These are phyloP conservation scores for Neurospora sp. DNA, from an alignment of 495 filamentous ascomycete genomes.

Conservation along the genomic window DNA sequence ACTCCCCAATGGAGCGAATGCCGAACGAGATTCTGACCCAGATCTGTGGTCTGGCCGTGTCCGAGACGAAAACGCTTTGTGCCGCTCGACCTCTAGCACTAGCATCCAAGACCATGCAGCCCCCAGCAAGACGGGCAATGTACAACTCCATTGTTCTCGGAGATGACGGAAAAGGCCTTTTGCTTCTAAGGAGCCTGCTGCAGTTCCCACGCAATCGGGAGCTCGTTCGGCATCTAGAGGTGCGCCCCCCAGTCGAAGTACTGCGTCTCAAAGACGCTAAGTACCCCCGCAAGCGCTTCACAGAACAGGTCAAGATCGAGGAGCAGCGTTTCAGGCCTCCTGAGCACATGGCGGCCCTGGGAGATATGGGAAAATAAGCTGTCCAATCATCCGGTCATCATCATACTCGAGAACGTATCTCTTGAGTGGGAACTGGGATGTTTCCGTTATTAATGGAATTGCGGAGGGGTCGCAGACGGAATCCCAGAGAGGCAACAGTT, in stretches of 20 bases:
- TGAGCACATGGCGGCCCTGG: too few relatives aligned
- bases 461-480: too few relatives aligned
- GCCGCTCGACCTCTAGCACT: not conserved
- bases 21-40: too few relatives aligned
- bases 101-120: not conserved
- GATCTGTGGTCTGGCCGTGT: too few relatives aligned
- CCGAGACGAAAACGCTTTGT: too few relatives aligned
- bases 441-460: too few relatives aligned
- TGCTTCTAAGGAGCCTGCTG: not conserved
- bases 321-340: slow-evolving; percentile 82
- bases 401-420: too few relatives aligned
- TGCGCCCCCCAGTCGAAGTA: not conserved
- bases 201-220: not conserved
- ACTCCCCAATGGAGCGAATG: too few relatives aligned
- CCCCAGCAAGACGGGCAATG: not conserved
- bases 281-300: slow-evolving; percentile 77
- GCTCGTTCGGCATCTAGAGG: not conserved
- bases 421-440: too few relatives aligned
- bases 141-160: not conserved
- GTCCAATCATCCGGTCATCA: too few relatives aligned
- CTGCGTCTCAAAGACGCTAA: not conserved
- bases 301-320: slow-evolving; percentile 99
- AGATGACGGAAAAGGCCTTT: not conserved
- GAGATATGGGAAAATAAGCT: too few relatives aligned
- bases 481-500: too few relatives aligned